Conservation (phyloP, 2,329 filamentous ascomycete genomes). For the Arthrinium puccinioides region DNA sequence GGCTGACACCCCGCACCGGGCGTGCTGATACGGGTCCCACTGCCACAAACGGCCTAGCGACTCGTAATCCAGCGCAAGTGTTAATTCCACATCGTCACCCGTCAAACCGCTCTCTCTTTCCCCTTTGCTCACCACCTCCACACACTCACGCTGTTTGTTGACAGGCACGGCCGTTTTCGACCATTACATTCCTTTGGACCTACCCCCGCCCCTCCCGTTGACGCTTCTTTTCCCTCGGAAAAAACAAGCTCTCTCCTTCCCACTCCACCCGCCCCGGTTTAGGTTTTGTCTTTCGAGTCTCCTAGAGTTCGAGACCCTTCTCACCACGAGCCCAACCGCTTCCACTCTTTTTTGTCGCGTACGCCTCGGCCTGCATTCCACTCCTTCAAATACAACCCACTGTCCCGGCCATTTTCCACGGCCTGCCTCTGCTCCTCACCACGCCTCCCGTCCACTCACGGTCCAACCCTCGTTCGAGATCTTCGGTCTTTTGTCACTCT, state of each 20-base stretch:
- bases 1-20: too few species aligned
- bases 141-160: slow-evolving; percentile 1
- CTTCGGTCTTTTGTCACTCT: slow-evolving; percentile 1
- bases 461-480: slow-evolving; percentile 1
- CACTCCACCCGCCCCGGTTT: not conserved
- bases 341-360: not conserved
- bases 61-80: too few species aligned
- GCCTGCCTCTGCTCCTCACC: not conserved
- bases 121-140: slow-evolving; percentile 1
- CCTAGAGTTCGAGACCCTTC: not conserved
- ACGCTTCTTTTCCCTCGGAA: not conserved
- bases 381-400: not conserved
- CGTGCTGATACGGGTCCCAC: too few species aligned
- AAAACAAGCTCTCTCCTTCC: not conserved
- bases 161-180: slow-evolving; percentile 4
- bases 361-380: not conserved
- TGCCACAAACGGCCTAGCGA: too few species aligned
- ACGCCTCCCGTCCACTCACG: not conserved
- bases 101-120: not conserved
- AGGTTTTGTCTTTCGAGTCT: not conserved
- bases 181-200: slow-evolving; percentile 3
- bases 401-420: not conserved
- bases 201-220: too few species aligned
- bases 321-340: not conserved
- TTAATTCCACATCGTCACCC: not conserved